Percentiles rank a stretch among this genome's conserved stretches.
These are phyloP conservation scores for Teunomyces panamensis DNA, from an alignment of 805 yeast species.

Conservation along the genomic window DNA sequence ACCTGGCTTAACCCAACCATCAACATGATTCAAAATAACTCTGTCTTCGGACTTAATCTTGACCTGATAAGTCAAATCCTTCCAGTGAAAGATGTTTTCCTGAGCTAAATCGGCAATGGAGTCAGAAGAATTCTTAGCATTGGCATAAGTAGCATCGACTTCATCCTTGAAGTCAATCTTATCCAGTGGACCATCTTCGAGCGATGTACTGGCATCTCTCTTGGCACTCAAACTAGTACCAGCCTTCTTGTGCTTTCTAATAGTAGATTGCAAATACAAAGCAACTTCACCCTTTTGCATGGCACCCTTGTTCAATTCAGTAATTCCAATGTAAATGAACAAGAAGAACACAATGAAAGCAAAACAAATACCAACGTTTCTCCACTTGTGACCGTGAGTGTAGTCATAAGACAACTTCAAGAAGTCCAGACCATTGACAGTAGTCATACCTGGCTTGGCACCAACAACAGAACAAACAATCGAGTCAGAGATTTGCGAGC, in stretches of 20 bases:
- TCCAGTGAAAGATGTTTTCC: conserved; percentile 35
- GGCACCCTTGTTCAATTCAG: conserved; percentile 46
- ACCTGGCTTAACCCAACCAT: conserved; percentile 83
- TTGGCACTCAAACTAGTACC: conserved; percentile 15
- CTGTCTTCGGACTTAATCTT: conserved; percentile 36
- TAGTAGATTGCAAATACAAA: conserved; percentile 44
- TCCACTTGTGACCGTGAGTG: conserved; percentile 64
- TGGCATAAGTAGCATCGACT: conserved; percentile 15
- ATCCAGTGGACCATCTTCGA: conserved; percentile 6
- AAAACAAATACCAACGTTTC: conserved; percentile 68
- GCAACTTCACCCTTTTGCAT: conserved; percentile 46
- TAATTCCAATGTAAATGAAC: conserved; percentile 28
- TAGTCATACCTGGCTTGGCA: conserved; percentile 49
- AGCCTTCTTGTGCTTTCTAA: conserved; percentile 22
- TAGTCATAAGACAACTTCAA: conserved; percentile 48
- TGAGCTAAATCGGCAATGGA: neutral
- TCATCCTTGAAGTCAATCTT: conserved; percentile 7
- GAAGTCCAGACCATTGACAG: conserved; percentile 61
- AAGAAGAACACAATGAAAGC: conserved; percentile 49
- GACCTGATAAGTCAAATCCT: conserved; percentile 35
- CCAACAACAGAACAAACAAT: conserved; percentile 63
- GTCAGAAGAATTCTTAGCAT: conserved; percentile 17
- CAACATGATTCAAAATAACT: conserved; percentile 52
- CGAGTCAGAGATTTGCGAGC: conserved; percentile 27
- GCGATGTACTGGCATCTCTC: conserved; percentile 1